Evolutionary conservation across 352 stramenopile species (phyloP).

Genomic region (Pythium phragmiticola): DNA sequence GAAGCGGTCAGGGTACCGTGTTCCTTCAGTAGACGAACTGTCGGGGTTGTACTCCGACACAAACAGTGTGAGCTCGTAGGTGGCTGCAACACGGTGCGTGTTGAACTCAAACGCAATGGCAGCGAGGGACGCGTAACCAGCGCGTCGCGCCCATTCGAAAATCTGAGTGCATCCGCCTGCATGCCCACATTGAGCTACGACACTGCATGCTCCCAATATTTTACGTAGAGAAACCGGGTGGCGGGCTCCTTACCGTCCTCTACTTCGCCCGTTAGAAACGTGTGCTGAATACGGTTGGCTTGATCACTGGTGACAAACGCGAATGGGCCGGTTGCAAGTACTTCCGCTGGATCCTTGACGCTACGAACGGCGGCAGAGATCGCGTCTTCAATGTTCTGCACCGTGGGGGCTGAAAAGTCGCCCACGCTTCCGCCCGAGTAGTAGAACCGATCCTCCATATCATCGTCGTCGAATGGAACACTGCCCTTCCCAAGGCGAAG

Average conservation of each 20-base stretch:
- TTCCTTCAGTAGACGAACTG: background rate
- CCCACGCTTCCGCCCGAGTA: conserved; percentile 22
- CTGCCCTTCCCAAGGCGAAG: background rate
- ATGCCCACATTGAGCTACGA: background rate
- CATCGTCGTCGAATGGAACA: background rate
- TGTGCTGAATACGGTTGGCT: too few relatives aligned
- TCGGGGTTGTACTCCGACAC: too few relatives aligned
- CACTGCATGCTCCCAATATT: background rate
- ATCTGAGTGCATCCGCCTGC: background rate
- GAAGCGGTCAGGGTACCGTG: background rate
- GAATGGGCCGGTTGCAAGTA: too few relatives aligned
- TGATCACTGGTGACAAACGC: too few relatives aligned
- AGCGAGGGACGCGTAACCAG: background rate
- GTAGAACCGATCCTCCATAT: conserved; percentile 14
- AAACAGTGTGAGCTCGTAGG: background rate
- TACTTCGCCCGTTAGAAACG: too few relatives aligned
- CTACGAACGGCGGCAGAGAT: background rate
- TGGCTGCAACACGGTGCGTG: background rate
- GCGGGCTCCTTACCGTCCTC: too few relatives aligned
- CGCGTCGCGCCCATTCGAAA: background rate
- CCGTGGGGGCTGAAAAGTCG: conserved; percentile 2
- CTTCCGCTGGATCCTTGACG: background rate
- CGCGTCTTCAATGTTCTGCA: background rate
- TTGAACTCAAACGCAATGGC: background rate
- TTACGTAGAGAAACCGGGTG: too few relatives aligned